These are phyloP conservation scores for Diophrys appendiculata DNA, from an alignment of 73 alveolate species.

Conservation along the genomic window DNA sequence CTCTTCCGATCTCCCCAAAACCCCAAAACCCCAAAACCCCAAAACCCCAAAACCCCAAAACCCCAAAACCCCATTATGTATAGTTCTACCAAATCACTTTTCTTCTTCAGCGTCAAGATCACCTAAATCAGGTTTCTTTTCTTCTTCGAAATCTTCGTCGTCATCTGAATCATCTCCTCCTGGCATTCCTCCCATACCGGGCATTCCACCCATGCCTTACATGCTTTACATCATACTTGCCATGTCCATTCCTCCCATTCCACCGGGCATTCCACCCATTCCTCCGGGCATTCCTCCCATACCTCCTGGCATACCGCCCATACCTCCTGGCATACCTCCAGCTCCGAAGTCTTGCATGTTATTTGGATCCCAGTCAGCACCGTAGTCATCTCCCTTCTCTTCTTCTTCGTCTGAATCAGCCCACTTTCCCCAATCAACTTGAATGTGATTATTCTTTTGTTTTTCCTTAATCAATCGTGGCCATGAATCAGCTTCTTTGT, in stretches of 20 bases:
- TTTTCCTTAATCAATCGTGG: slow-evolving; percentile 70
- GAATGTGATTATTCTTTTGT: slow-evolving; percentile 48
- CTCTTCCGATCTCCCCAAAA: too few relatives aligned
- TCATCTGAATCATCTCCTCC: slow-evolving; percentile 60
- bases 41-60: too few relatives aligned
- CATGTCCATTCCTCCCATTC: neutral
- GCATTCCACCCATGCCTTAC: slow-evolving; percentile 14
- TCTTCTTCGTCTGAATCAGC: slow-evolving; percentile 72
- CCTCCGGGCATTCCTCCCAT: slow-evolving; percentile 4
- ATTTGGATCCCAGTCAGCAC: slow-evolving; percentile 61
- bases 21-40: too few relatives aligned
- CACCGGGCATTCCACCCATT: neutral
- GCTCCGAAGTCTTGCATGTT: slow-evolving; percentile 50
- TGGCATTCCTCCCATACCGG: slow-evolving; percentile 25
- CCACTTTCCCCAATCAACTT: slow-evolving; percentile 73
- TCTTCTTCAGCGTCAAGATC: slow-evolving; percentile 43
- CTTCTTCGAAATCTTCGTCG: slow-evolving; percentile 59
- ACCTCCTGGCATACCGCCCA: slow-evolving; percentile 31
- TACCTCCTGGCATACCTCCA: slow-evolving; percentile 37
- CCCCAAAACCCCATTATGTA: too few relatives aligned
- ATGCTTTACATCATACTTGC: neutral
- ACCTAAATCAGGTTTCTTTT: slow-evolving; percentile 33
- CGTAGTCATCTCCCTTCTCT: slow-evolving; percentile 26
- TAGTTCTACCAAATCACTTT: too few relatives aligned
- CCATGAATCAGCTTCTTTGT: slow-evolving; percentile 62